Percentiles rank a stretch among this genome's conserved stretches.
Evolutionary conservation across 2,329 filamentous ascomycete species (phyloP).

Genomic region (Domatiomyces globalis): DNA sequence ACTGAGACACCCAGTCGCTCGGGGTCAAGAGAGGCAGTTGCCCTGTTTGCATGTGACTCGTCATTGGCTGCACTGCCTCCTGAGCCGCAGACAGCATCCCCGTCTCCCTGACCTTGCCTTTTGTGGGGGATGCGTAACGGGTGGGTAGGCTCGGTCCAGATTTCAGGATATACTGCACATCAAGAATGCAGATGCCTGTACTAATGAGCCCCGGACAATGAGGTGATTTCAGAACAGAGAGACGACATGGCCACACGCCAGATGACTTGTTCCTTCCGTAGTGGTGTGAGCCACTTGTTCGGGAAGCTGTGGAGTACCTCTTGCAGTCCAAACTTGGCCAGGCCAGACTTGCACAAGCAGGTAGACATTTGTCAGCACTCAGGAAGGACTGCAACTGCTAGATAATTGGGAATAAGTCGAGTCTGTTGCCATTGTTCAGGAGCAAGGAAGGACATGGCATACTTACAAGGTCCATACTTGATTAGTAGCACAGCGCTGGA

Average conservation of each 20-base stretch:
- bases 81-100: not conserved
- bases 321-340: not conserved
- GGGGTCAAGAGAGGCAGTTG: not conserved
- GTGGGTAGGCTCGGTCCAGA: not conserved
- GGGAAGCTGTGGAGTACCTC: too few relatives aligned
- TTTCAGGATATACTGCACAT: not conserved
- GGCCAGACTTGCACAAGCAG: not conserved
- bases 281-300: not conserved
- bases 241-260: not conserved
- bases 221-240: not conserved
- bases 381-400: not conserved
- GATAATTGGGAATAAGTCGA: too few relatives aligned
- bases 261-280: not conserved
- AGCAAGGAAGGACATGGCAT: not conserved
- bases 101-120: not conserved
- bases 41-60: not conserved
- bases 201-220: not conserved
- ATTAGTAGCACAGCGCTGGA: too few relatives aligned
- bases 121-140: not conserved
- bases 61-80: not conserved
- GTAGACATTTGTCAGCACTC: not conserved
- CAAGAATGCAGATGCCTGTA: not conserved
- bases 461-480: too few relatives aligned
- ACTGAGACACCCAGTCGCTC: not conserved
- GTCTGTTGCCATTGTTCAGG: too few relatives aligned